These are phyloP conservation scores for Wilcoxina mikolae DNA, from an alignment of 495 filamentous ascomycete species.

Conservation along the genomic window DNA sequence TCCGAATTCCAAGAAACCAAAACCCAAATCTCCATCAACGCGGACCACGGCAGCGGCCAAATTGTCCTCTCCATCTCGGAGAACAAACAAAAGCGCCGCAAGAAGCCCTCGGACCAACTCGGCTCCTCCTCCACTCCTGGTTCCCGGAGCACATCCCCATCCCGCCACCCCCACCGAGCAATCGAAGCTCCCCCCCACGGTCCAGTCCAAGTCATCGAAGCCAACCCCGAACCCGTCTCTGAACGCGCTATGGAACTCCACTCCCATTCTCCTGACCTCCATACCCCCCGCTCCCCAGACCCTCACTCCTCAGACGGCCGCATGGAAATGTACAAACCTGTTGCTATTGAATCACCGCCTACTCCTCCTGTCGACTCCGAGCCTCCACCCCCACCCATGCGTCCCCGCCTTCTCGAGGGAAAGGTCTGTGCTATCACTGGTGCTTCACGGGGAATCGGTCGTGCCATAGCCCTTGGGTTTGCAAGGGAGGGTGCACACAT, in stretches of 20 bases:
- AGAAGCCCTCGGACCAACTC: constrained; percentile 13
- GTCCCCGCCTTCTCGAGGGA: constrained; percentile 39
- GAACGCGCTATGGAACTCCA: constrained; percentile 11
- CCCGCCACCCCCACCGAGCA: constrained; percentile 1
- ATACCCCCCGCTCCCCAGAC: neutral
- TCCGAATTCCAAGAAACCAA: constrained; percentile 27
- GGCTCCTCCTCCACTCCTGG: neutral
- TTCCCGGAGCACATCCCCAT: neutral
- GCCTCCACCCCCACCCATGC: constrained; percentile 12
- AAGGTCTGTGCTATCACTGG: constrained; percentile 66
- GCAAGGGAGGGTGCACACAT: constrained; percentile 32
- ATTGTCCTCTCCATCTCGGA: constrained; percentile 24
- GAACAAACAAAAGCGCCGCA: constrained; percentile 22
- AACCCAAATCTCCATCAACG: constrained; percentile 26
- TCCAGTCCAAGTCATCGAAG: constrained; percentile 7
- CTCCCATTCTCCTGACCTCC: constrained; percentile 6
- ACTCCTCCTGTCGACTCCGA: constrained; percentile 8
- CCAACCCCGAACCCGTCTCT: neutral
- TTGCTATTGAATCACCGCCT: constrained; percentile 3
- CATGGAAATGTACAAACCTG: constrained; percentile 8
- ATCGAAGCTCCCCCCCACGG: constrained; percentile 2
- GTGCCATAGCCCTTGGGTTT: constrained; percentile 58
- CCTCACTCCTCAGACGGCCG: neutral
- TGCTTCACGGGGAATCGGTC: constrained; percentile 60
- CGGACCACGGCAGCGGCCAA: constrained; percentile 21